Base-by-base conservation (phyloP, 495 filamentous ascomycete species). In the Bathelium albidoporum region DNA sequence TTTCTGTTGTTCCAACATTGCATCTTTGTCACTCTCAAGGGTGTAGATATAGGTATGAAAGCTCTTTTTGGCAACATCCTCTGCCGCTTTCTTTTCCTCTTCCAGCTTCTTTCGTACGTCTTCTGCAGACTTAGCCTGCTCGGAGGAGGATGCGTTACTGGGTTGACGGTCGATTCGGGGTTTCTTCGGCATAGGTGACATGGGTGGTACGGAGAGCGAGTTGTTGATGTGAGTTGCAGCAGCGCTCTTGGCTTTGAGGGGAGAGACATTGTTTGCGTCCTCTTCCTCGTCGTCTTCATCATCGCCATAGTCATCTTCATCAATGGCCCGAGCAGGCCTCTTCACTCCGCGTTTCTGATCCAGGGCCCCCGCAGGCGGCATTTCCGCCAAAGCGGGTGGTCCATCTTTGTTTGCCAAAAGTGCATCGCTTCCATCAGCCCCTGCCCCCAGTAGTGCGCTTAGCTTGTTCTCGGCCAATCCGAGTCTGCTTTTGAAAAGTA, bases 1-100 rank as follows among this genome's bases (percentile, higher is more conserved):
- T 72, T 91, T 90, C 75, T 97, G 90, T 74, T 99, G 95, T 73
- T 99, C 94, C 65, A 96, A 73, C 95, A 97, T 97, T 44, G 94
- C 92, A 71, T 91, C 89, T 31, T 88, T 83, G 73, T 99, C 94
- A 72, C 90, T 92, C 73, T 99, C 94, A 32, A 97, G 77, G 1
- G 95, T 97, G 73, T 96, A 94, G 73, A 97, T 95, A 45, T 94
- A 73, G 2, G 90, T 95, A 72, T 95, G 84, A 73, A 95, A 96
- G 76, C 88, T 94, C 63, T 85, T 81, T 77, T 88, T 91, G 26
- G 88, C 94, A 55, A 89, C 87, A 69, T 96, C 90, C 72, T 96
- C 92, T 20, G 89, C 91, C 26, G 89, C 91, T 71, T 88, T 96
- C 74, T 93, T 95, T 71, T 92, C 90, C 71, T 95, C 89, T 73